phyloP scores from a whole-genome alignment of 192 early-diverging fungal species.

The Lobosporangium transversale region DNA sequence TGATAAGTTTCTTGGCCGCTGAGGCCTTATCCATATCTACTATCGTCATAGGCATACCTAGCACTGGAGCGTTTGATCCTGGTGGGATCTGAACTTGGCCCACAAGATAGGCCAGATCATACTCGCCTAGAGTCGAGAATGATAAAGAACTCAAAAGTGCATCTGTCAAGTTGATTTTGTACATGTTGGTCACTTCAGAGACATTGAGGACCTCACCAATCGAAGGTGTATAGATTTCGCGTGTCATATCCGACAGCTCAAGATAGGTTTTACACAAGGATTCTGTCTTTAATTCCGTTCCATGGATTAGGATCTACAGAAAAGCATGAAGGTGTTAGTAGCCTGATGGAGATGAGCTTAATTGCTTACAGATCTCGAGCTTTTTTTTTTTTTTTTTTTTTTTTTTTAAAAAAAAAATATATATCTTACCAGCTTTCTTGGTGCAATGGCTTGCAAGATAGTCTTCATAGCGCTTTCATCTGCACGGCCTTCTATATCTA shows the following conservation, averaged over 20 bases:
- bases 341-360: background rate
- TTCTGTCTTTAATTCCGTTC: conserved; percentile 73
- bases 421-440: conserved; percentile 75
- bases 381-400: no score
- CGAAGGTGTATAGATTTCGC: conserved; percentile 84
- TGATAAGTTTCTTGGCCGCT: conserved; percentile 5
- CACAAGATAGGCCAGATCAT: conserved; percentile 79
- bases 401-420: conserved; percentile 20
- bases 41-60: conserved; percentile 76
- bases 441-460: conserved; percentile 83
- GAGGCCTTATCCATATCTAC: conserved; percentile 48
- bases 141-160: conserved; percentile 82
- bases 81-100: conserved; percentile 77
- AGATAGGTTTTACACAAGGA: conserved; percentile 71
- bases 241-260: conserved; percentile 75
- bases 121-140: conserved; percentile 80
- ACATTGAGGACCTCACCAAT: conserved; percentile 90
- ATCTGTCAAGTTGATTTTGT: conserved; percentile 89
- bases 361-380: background rate
- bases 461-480: conserved; percentile 88
- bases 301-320: conserved; percentile 85
- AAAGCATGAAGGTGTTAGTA: conserved; percentile 23
- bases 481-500: conserved; percentile 93
- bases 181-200: conserved; percentile 88
- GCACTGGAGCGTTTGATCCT: conserved; percentile 72